Evolutionary conservation across 2,329 filamentous ascomycete genomes (phyloP), one percentile per base, ranked within the genome.

Genomic region (Fusarium caatingaense): DNA sequence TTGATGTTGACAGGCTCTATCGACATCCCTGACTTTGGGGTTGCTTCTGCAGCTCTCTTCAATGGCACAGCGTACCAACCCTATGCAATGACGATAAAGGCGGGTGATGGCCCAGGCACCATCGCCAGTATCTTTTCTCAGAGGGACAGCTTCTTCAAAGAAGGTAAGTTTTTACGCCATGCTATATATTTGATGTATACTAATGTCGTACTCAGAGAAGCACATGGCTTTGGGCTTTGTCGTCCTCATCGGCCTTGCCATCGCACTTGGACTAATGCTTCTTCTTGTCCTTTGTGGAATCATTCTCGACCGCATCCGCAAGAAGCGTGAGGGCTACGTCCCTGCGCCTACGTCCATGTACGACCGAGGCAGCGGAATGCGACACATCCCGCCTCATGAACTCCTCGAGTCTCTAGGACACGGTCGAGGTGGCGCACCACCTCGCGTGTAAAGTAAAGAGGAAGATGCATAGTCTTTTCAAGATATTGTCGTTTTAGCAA

Each of bases 1-100:
- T 87, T 99, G 37, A 87, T 99, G 80, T 83, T 98, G 51, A 93
- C 93, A n/a, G 96, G 96, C 41, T 88, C 91, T 56, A 88, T 99
- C 71, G 86, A 89, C 69, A 85, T 98, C 20, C 88, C 91, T 0
- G 83, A 83, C 50, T 94, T 94, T 76, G 94, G 95, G 62, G 91
- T 90, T 60, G 93, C 92, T 8, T 97, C 95, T 16, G 94, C 93
- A 11, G 95, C 91, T 10, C 83, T 98, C 28, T 99, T 92, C 83
- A 93, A 98, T 76, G 96, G 96, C 74, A 93, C 90, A 13, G 82
- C 84, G 5, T 89, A 95, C 77, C 85, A 85, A 54, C 95, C 96
- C 1, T 97, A 95, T 78, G 87, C 93, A 42, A 86, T 99, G 44
- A 92, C 94, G 3, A 91, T 89, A 47, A 91, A 86, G 62, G 81